Base-by-base conservation (phyloP, 2,329 filamentous ascomycete species). In the Beauveria sp. region DNA sequence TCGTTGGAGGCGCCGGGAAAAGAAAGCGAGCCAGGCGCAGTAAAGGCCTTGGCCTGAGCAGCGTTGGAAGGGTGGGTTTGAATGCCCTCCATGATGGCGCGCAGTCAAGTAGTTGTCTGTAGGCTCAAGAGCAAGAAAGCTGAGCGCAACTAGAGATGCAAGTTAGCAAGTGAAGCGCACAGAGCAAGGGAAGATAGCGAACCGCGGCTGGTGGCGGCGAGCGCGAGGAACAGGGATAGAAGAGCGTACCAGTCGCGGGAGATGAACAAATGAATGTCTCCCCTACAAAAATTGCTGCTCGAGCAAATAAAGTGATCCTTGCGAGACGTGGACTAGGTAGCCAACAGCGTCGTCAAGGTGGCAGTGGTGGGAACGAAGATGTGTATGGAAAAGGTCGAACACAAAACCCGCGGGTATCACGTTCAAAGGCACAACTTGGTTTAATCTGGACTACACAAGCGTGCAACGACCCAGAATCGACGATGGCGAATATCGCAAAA, bases 221-320 rank as follows among this genome's bases (percentile, higher is more conserved):
- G 28, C 61, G 64, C 69, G 64, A 58, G 63, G 62, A 26, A 28
- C 65, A 64, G 78, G 65, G 64, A 78, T 75, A 81, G 81, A 79
- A 64, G 64, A 24, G 58, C 50, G 62, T 86, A 88, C 85, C 83
- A 80, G 84, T 75, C 83, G 84, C 78, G 85, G 89, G 91, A 96
- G 92, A 96, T 90, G 81, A 91, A 96, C 92, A 96, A 96, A 76
- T 88, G 77, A 96, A 96, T 96, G 92, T 92, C 89, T 96, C 92
- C 90, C 91, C 91, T 80, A 79, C 76, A 77, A 73, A 66, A 69
- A 70, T 71, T 53, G 70, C 71, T 76, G 76, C 72, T 73, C 72
- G 70, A 67, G 64, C 67, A 61, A 40, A 63, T 48, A 31, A n/a
- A 40, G 3, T 51, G 10, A n/a, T 61, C 66, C 61, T 68, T 65